Evolutionary conservation across 495 filamentous ascomycete genomes (phyloP).

Genomic region (Podospora appendiculata): DNA sequence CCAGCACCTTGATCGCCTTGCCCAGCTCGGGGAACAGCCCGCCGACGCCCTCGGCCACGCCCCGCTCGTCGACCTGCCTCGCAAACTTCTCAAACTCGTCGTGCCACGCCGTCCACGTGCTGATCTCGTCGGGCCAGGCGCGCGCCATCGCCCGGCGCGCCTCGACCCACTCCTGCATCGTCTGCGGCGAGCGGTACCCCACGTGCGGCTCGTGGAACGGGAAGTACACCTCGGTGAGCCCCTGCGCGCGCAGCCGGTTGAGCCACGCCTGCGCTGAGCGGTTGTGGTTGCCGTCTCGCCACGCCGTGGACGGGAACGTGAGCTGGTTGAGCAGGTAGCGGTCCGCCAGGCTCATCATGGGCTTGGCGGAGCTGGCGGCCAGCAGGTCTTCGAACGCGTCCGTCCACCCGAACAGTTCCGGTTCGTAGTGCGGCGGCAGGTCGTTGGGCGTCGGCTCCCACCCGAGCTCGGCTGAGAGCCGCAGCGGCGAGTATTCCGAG

Average conservation of each 20-base stretch:
- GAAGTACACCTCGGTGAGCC: slow-evolving; percentile 10
- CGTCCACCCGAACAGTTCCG: slow-evolving; percentile 23
- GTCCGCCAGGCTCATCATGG: slow-evolving; percentile 3
- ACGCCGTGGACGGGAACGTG: background rate
- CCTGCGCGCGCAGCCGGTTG: slow-evolving; percentile 1
- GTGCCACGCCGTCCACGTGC: no score
- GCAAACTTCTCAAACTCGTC: background rate
- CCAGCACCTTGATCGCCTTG: background rate
- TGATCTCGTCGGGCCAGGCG: background rate
- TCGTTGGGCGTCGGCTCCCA: slow-evolving; percentile 18
- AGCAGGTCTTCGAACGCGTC: slow-evolving; percentile 39
- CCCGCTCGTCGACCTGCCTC: background rate
- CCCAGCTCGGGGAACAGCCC: background rate
- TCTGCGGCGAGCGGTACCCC: slow-evolving; percentile 8
- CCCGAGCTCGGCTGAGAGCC: slow-evolving; percentile 15
- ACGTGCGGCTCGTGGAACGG: slow-evolving; percentile 1
- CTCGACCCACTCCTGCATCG: slow-evolving; percentile 14
- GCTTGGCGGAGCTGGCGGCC: slow-evolving; percentile 16
- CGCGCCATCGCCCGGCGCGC: background rate
- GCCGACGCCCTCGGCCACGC: background rate
- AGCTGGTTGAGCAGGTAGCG: slow-evolving; percentile 1
- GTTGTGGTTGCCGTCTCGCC: background rate
- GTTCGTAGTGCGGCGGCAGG: slow-evolving; percentile 11
- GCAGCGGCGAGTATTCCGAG: slow-evolving; percentile 30
- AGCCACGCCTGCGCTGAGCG: background rate